Evolutionary conservation across 1,139 yeast species (phyloP).

Genomic region (Yamadazyma buinensis): DNA sequence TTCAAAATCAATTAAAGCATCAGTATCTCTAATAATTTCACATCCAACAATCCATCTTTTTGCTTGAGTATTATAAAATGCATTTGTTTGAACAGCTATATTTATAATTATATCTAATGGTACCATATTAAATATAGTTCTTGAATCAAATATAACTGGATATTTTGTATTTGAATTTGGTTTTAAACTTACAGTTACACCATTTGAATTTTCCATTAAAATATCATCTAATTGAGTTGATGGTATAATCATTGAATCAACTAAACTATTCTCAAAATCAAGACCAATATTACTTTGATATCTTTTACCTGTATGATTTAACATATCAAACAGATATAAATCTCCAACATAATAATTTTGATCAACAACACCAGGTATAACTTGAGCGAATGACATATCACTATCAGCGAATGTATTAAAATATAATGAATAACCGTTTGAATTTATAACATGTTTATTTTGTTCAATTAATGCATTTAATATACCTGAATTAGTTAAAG

Average conservation of each 20-base stretch:
- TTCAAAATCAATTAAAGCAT: slow-evolving; percentile 53
- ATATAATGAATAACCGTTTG: slow-evolving; percentile 57
- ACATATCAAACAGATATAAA: slow-evolving; percentile 44
- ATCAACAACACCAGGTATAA: slow-evolving; percentile 62
- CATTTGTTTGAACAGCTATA: slow-evolving; percentile 72
- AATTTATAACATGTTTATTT: slow-evolving; percentile 29
- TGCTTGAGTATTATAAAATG: slow-evolving; percentile 51
- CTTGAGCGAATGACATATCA: slow-evolving; percentile 11
- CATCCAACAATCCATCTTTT: slow-evolving; percentile 70
- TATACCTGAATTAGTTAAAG: slow-evolving; percentile 35
- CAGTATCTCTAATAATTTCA: slow-evolving; percentile 27
- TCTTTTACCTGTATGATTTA: slow-evolving; percentile 31
- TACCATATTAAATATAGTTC: slow-evolving; percentile 49
- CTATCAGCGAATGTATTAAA: slow-evolving; percentile 22
- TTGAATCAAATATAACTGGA: slow-evolving; percentile 63
- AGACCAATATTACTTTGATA: slow-evolving; percentile 13
- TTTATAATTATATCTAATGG: slow-evolving; percentile 60
- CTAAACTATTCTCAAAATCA: slow-evolving; percentile 17
- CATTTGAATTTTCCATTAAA: slow-evolving; percentile 44
- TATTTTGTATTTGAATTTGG: slow-evolving; percentile 26
- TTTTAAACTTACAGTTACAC: slow-evolving; percentile 29
- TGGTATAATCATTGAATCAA: slow-evolving; percentile 37
- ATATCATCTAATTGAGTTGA: slow-evolving; percentile 55
- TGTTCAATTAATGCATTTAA: slow-evolving; percentile 27
- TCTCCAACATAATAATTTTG: slow-evolving; percentile 41